These are phyloP conservation scores for Hydrangea macrophylla DNA, from an alignment of 148 eudicot genomes.

Conservation along the genomic window DNA sequence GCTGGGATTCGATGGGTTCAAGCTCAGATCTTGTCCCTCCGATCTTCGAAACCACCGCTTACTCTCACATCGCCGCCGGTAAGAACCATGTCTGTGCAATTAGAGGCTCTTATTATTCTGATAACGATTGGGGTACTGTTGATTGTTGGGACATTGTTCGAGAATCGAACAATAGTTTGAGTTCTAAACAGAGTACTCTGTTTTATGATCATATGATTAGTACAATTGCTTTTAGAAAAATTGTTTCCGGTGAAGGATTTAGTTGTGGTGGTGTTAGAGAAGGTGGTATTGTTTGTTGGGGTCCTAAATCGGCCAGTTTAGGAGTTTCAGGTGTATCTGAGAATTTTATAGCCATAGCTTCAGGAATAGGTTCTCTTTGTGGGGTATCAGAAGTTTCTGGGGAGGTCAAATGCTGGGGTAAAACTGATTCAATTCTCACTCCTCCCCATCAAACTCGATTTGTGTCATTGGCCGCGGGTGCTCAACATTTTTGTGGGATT, in stretches of 20 bases:
- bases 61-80: constrained; percentile 74
- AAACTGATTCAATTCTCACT: constrained; percentile 21
- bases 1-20: constrained; percentile 58
- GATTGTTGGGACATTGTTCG: constrained; percentile 83
- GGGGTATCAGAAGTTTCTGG: constrained; percentile 50
- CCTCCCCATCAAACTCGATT: constrained; percentile 50
- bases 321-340: constrained; percentile 34
- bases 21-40: constrained; percentile 58
- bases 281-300: constrained; percentile 75
- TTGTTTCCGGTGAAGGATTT: constrained; percentile 89
- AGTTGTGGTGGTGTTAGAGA: constrained; percentile 58
- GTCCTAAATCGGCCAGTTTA: constrained; percentile 56
- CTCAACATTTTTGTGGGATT: constrained; percentile 79
- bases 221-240: constrained; percentile 31
- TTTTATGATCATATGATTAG: constrained; percentile 45
- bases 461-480: constrained; percentile 63
- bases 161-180: constrained; percentile 26
- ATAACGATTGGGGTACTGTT: constrained; percentile 40
- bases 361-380: constrained; percentile 54
- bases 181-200: constrained; percentile 50
- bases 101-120: constrained; percentile 62
- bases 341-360: constrained; percentile 39
- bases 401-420: constrained; percentile 76
- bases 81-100: constrained; percentile 75
- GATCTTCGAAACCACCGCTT: constrained; percentile 33